Percentiles rank a stretch among this genome's conserved stretches.
phyloP scores from a whole-genome alignment of 192 early-diverging fungal genomes.

The Phycomyces blakesleeanus region DNA sequence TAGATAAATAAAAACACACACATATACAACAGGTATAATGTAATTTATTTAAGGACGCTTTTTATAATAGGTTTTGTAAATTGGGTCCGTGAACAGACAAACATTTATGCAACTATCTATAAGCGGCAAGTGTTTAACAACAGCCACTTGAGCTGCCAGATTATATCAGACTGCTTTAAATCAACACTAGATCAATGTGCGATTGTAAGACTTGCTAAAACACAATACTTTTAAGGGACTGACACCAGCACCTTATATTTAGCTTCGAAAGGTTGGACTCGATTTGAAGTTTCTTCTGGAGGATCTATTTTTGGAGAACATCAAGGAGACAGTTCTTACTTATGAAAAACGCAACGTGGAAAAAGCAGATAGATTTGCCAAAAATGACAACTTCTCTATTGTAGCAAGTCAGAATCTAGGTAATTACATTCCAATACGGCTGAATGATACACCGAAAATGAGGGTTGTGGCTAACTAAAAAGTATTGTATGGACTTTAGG shows the following conservation, averaged over 20 bases:
- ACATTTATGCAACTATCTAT: conserved; percentile 78
- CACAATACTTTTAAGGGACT: conserved; percentile 1
- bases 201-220: conserved; percentile 43
- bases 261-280: conserved; percentile 82
- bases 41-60: not conserved
- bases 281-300: conserved; percentile 84
- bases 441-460: not conserved
- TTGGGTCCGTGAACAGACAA: conserved; percentile 87
- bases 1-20: not conserved
- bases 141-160: conserved; percentile 66
- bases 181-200: conserved; percentile 73
- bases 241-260: conserved; percentile 7
- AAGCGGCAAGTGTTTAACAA: conserved; percentile 87
- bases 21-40: not conserved
- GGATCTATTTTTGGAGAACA: conserved; percentile 71
- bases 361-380: conserved; percentile 59
- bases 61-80: conserved; percentile 77
- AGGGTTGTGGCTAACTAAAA: too few relatives aligned
- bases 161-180: conserved; percentile 82
- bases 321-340: conserved; percentile 63
- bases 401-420: conserved; percentile 52
- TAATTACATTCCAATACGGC: conserved; percentile 11
- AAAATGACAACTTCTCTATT: conserved; percentile 64
- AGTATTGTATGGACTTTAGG: conserved; percentile 20
- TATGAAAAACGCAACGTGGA: conserved; percentile 64